Evolutionary conservation across 768 basidiomycete species (phyloP).

Genomic region (Boletus rubescentipes): DNA sequence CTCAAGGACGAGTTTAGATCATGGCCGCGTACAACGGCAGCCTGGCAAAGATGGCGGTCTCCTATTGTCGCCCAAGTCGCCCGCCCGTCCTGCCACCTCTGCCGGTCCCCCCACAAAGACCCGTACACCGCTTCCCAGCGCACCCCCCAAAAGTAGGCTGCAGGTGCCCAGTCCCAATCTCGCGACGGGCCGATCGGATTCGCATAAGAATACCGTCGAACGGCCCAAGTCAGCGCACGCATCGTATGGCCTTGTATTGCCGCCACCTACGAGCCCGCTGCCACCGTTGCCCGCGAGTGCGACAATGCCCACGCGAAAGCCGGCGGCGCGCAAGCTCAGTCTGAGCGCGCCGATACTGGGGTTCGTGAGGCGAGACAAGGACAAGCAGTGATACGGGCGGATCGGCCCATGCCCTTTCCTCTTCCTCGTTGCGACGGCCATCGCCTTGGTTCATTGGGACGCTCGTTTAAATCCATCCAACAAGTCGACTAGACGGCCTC

Average conservation of each 20-base stretch:
- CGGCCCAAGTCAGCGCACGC: constrained; percentile 31
- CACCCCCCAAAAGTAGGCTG: neutral
- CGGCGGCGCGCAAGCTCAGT: constrained; percentile 65
- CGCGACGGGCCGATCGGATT: constrained; percentile 1
- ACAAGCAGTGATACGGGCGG: constrained; percentile 34
- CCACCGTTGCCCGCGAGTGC: constrained; percentile 20
- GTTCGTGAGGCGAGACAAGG: constrained; percentile 55
- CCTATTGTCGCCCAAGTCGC: constrained; percentile 12
- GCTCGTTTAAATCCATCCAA: neutral
- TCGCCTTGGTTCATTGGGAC: neutral
- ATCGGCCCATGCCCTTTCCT: neutral
- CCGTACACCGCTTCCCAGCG: constrained; percentile 1
- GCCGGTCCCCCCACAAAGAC: constrained; percentile 26
- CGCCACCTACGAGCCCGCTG: constrained; percentile 14
- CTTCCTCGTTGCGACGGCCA: neutral
- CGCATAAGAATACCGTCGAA: neutral
- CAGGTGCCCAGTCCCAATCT: constrained; percentile 1
- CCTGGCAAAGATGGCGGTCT: constrained; percentile 3
- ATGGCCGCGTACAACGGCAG: constrained; percentile 12
- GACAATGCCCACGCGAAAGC: constrained; percentile 28
- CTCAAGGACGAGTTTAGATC: constrained; percentile 19
- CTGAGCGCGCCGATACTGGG: constrained; percentile 56
- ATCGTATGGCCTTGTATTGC: constrained; percentile 17
- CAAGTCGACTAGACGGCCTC: constrained; percentile 3
- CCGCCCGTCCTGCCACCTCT: constrained; percentile 42